Evolutionary conservation across 176 grass and related monocot species (phyloP).

Genomic region (Triticum timopheevii): DNA sequence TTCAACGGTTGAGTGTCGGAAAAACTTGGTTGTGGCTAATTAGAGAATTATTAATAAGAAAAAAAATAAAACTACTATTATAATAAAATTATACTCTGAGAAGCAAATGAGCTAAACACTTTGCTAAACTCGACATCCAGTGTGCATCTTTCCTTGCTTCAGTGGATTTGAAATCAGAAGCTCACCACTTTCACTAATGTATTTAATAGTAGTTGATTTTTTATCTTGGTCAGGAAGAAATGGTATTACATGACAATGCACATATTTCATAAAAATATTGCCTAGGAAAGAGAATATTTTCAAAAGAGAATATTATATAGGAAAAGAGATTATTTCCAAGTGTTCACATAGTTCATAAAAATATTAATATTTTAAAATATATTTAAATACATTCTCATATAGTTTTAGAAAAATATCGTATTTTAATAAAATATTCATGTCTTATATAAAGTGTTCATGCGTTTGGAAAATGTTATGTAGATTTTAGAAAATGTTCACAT

Average conservation of each 20-base stretch:
- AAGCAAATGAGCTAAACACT: slow-evolving; percentile 53
- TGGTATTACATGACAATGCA: slow-evolving; percentile 86
- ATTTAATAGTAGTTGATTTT: slow-evolving; percentile 71
- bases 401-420: too few species aligned
- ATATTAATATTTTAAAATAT: too few species aligned
- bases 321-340: too few species aligned
- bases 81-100: slow-evolving; percentile 58
- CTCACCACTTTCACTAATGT: slow-evolving; percentile 86
- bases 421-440: too few species aligned
- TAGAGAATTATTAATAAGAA: neutral
- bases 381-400: too few species aligned
- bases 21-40: neutral
- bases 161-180: slow-evolving; percentile 70
- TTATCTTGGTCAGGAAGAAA: slow-evolving; percentile 76
- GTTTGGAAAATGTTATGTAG: too few species aligned
- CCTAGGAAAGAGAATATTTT: slow-evolving; percentile 19
- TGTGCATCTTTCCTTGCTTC: slow-evolving; percentile 83
- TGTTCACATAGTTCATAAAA: too few species aligned
- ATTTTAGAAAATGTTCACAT: too few species aligned
- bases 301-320: neutral
- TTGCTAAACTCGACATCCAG: slow-evolving; percentile 92
- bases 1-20: slow-evolving; percentile 37
- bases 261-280: slow-evolving; percentile 44
- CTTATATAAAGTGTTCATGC: too few species aligned
- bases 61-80: neutral